Evolutionary conservation across 73 alveolate species (phyloP).

Genomic region (Symbiodinium pilosum): DNA sequence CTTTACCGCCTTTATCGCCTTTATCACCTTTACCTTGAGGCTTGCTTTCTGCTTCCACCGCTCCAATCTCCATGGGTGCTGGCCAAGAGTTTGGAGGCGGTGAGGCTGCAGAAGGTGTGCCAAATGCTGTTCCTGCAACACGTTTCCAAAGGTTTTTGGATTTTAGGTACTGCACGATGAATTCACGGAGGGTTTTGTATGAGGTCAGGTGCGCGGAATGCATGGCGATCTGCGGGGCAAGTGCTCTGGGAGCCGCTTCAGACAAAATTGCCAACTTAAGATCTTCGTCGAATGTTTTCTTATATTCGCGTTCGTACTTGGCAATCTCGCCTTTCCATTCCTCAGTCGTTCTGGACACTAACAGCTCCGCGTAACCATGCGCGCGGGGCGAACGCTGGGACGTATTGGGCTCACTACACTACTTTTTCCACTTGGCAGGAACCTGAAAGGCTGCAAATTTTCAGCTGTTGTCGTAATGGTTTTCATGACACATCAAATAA

Average conservation of each 20-base stretch:
- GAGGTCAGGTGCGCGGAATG: neutral
- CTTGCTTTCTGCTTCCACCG: neutral
- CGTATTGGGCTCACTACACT: neutral
- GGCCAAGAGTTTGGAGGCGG: slow-evolving; percentile 25
- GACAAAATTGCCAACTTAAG: too few relatives aligned
- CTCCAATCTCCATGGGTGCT: slow-evolving; percentile 30
- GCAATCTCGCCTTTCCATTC: too few relatives aligned
- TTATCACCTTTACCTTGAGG: neutral
- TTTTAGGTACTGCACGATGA: too few relatives aligned
- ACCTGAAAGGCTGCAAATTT: too few relatives aligned
- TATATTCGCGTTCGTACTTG: too few relatives aligned
- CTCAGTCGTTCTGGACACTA: neutral
- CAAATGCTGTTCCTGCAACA: neutral
- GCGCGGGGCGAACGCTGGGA: slow-evolving; percentile 16
- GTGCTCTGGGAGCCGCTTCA: neutral
- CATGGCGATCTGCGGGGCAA: neutral
- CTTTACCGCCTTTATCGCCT: too few relatives aligned
- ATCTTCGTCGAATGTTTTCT: too few relatives aligned
- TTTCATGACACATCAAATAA: too few relatives aligned
- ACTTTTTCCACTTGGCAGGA: too few relatives aligned
- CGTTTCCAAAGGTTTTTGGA: too few relatives aligned
- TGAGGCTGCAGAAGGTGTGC: neutral
- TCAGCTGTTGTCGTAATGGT: too few relatives aligned
- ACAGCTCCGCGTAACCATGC: slow-evolving; percentile 15
- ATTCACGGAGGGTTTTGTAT: too few relatives aligned